phyloP scores from a whole-genome alignment of 306 rosid genomes.

The Benincasa hispida region DNA sequence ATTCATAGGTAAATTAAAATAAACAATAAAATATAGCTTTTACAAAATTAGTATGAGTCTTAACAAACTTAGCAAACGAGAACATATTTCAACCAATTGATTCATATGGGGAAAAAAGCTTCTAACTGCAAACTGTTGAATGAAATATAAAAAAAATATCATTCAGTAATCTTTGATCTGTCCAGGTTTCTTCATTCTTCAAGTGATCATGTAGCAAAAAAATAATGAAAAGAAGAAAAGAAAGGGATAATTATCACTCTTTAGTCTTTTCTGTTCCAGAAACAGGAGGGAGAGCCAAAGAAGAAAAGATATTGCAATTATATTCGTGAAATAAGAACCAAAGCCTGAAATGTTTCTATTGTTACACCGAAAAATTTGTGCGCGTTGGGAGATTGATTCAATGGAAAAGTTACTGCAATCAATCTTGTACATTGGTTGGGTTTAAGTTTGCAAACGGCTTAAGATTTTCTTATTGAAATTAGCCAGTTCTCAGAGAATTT shows the following conservation, averaged over 20 bases:
- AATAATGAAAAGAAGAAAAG: neutral
- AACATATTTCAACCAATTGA: neutral
- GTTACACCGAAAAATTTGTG: neutral
- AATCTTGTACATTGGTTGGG: neutral
- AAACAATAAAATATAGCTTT: neutral
- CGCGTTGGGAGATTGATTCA: neutral
- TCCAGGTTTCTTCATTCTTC: neutral
- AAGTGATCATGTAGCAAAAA: neutral
- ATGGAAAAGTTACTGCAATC: neutral
- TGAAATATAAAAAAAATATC: neutral
- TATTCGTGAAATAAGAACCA: neutral
- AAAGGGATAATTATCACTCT: neutral
- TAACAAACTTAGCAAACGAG: neutral
- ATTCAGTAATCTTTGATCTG: neutral
- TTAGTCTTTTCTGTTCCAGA: neutral
- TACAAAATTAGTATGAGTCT: neutral
- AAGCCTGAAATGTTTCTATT: neutral
- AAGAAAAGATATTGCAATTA: neutral
- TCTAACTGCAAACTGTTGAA: neutral
- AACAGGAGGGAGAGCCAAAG: neutral
- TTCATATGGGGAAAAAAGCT: neutral
- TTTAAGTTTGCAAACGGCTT: neutral
- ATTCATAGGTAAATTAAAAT: neutral
- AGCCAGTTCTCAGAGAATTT: neutral
- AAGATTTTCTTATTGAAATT: neutral